These are phyloP conservation scores for Lagerstroemia speciosa DNA, from an alignment of 345 rosid genomes.

Conservation along the genomic window DNA sequence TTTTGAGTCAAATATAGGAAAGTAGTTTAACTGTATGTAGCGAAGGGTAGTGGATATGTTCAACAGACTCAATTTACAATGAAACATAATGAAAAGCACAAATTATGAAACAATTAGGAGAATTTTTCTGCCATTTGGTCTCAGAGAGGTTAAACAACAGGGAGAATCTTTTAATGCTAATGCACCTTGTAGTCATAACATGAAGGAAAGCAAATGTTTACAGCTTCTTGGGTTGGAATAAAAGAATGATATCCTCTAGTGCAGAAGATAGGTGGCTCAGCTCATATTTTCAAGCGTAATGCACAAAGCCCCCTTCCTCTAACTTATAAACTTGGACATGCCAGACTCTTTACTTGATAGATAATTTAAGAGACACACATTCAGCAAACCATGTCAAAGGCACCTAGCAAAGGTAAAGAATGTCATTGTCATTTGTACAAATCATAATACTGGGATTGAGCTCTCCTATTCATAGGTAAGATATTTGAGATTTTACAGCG, in stretches of 20 bases:
- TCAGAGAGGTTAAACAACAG: neutral
- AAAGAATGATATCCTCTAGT: neutral
- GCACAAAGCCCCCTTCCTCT: neutral
- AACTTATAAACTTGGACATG: neutral
- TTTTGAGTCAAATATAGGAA: neutral
- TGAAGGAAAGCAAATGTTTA: neutral
- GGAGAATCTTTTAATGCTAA: neutral
- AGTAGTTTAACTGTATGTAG: neutral
- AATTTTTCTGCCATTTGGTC: neutral
- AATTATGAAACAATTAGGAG: neutral
- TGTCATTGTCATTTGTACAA: neutral
- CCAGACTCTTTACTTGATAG: neutral
- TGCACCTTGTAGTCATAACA: neutral
- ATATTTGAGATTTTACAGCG: constrained; percentile 44
- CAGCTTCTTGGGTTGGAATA: neutral
- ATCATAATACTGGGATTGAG: neutral
- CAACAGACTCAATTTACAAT: neutral
- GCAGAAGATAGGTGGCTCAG: neutral
- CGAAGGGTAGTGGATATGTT: neutral
- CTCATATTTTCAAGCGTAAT: neutral
- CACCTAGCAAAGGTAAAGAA: neutral
- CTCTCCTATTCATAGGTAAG: neutral
- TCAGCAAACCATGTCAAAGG: neutral
- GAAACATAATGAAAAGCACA: neutral
- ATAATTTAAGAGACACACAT: neutral